Evolutionary conservation across 441 rosid species (phyloP).

Genomic region (Dalechampia spathulata): DNA sequence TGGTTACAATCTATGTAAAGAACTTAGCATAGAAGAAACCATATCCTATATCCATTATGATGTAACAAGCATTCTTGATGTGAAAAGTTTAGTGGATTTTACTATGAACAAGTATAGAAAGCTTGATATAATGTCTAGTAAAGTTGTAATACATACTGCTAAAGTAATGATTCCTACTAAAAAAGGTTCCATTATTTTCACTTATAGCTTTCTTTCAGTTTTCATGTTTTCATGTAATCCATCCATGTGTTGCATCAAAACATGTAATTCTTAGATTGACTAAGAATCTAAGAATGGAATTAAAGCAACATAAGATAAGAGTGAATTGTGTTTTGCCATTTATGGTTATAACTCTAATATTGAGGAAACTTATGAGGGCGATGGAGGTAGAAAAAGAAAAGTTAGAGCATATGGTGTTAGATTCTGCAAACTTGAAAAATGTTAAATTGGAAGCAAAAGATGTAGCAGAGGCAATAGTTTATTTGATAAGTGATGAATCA

Average conservation of each 20-base stretch:
- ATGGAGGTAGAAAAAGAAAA: neutral
- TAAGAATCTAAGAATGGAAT: constrained; percentile 32
- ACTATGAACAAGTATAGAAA: neutral
- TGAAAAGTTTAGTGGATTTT: neutral
- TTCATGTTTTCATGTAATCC: neutral
- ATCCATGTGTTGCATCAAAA: constrained; percentile 32
- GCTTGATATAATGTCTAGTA: neutral
- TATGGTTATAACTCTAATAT: constrained; percentile 21
- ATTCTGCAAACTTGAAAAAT: constrained; percentile 25
- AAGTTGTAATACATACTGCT: neutral
- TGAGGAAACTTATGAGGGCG: neutral
- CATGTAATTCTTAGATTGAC: constrained; percentile 31
- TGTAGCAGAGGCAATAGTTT: constrained; percentile 35
- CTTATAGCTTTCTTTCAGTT: neutral
- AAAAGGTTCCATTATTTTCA: neutral
- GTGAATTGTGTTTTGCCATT: constrained; percentile 38
- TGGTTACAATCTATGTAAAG: neutral
- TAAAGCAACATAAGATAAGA: constrained; percentile 38
- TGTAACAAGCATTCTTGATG: neutral
- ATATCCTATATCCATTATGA: neutral
- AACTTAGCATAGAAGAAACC: neutral
- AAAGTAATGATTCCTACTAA: constrained; percentile 1
- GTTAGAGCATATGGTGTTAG: neutral
- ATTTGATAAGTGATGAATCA: constrained; percentile 32
- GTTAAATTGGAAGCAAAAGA: constrained; percentile 14